Evolutionary conservation across 106 monocot species (phyloP), one percentile per base, ranked within the genome.

Genomic region (Xerophyta viscosa): DNA sequence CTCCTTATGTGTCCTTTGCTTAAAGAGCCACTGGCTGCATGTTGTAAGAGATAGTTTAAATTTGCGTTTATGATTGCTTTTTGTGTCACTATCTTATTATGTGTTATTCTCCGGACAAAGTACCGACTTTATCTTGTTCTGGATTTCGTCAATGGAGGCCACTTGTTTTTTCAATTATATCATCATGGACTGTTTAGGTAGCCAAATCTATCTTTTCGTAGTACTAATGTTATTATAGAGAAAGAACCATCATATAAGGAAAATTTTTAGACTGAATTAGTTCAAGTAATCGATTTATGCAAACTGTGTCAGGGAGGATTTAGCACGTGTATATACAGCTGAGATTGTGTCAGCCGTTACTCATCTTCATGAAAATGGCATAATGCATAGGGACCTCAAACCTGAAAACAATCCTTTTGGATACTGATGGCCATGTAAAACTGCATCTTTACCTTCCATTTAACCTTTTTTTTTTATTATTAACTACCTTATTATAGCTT

Each of bases 241-340:
- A n/a, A n/a, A n/a, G n/a, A n/a, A n/a, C n/a, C n/a, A n/a, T n/a
- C n/a, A n/a, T n/a, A n/a, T n/a, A n/a, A n/a, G n/a, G n/a, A n/a
- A n/a, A n/a, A n/a, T n/a, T n/a, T n/a, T n/a, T n/a, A n/a, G n/a
- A n/a, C n/a, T n/a, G n/a, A n/a, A n/a, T n/a, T n/a, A n/a, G n/a
- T n/a, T n/a, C n/a, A n/a, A n/a, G n/a, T n/a, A n/a, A n/a, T n/a
- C n/a, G n/a, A n/a, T n/a, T n/a, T n/a, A n/a, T n/a, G n/a, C n/a
- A n/a, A n/a, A n/a, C n/a, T n/a, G n/a, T n/a, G n/a, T n/a, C 82
- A 98, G 98, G 63, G 98, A 98, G 86, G 98, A 98, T 71, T 67
- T 98, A 45, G 98, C 98, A 52, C 82, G 98, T 8, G 64, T 90
- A 46, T 98, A 98, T 39, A 46, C 90, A 8, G 98, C 98, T 64